Evolutionary conservation across 139 green algal genomes (phyloP).

Genomic region (Limnomonas spitsbergensis): DNA sequence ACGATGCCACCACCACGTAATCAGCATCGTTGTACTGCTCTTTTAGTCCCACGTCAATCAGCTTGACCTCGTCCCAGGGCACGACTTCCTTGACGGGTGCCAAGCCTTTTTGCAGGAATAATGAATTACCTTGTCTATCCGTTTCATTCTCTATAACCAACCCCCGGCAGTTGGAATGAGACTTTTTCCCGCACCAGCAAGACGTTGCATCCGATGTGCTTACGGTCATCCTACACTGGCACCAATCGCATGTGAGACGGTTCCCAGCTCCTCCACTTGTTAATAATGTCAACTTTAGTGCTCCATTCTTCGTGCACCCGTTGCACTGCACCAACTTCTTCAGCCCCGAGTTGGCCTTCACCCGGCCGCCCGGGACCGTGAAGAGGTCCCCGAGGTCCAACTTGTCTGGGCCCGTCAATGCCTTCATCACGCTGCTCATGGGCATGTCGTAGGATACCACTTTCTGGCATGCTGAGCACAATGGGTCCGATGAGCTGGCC

Average conservation of each 20-base stretch:
- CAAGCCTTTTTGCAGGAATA: no score
- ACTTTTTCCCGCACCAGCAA: not conserved
- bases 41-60: slow-evolving; percentile 1
- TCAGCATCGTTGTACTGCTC: not conserved
- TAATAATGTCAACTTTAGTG: not conserved
- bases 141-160: slow-evolving; percentile 8
- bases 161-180: slow-evolving; percentile 3
- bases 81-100: slow-evolving; percentile 5
- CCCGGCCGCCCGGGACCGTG: not conserved
- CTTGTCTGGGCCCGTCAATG: not conserved
- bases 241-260: slow-evolving; percentile 10
- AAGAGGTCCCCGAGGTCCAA: no score
- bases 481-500: no score
- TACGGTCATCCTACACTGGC: not conserved
- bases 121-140: not conserved
- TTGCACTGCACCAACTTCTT: slow-evolving; percentile 9
- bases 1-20: slow-evolving; percentile 1
- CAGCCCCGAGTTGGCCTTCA: slow-evolving; percentile 1
- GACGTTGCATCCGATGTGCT: slow-evolving; percentile 3
- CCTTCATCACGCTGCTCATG: not conserved
- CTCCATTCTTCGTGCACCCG: not conserved
- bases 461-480: no score
- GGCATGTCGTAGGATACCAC: not conserved
- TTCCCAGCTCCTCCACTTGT: slow-evolving; percentile 2
- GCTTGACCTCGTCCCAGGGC: slow-evolving; percentile 13